Base-by-base conservation (phyloP, 164 flowering plant species). In the Liriodendron chinense region DNA sequence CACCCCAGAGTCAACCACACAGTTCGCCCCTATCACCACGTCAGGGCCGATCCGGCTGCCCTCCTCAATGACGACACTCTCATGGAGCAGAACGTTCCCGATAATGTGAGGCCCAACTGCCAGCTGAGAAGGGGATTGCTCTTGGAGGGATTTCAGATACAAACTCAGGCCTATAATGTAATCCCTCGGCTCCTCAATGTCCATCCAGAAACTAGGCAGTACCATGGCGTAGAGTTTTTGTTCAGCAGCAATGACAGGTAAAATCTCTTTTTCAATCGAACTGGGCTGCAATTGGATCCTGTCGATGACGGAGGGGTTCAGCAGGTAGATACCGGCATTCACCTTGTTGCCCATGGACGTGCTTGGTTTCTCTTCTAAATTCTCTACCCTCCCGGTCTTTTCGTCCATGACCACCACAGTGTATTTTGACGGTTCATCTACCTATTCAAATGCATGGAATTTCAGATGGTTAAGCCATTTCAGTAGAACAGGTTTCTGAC, bases 401-500 rank as follows among this genome's bases (percentile, higher is more conserved):
- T 79, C 81, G 5, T 79, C 81, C 10, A 79, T 50, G 21, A 79
- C 73, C 34, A 79, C 81, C 7, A 79, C 81, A 20, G 78, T 78
- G 59, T 75, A 79, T 72, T 79, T 79, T 21, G 81, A 79, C 20
- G 81, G 81, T 22, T 79, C 81, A 50, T 79, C 81, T 65, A 79
- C 81, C 81, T 79, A 69, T 28, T 63, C 65, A 57, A 57, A 67
- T 7, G 16, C 22, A 73, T 26, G 65, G 21, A 56, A 72, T 21
- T 7, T 13, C 43, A 5, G 4, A 67, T 9, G 7, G 0, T 49
- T 12, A 49, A 7, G 53, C 53, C 1, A 49, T 7, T n/a, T n/a
- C n/a, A 49, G 10, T 49, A 12, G 10, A 49, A 49, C 7, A 49
- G 10, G 10, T 49, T 7, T 7, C 7, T 49, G 10, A 49, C 7